Evolutionary conservation across 768 basidiomycete species (phyloP).

Genomic region (Tephrocybe sp.): DNA sequence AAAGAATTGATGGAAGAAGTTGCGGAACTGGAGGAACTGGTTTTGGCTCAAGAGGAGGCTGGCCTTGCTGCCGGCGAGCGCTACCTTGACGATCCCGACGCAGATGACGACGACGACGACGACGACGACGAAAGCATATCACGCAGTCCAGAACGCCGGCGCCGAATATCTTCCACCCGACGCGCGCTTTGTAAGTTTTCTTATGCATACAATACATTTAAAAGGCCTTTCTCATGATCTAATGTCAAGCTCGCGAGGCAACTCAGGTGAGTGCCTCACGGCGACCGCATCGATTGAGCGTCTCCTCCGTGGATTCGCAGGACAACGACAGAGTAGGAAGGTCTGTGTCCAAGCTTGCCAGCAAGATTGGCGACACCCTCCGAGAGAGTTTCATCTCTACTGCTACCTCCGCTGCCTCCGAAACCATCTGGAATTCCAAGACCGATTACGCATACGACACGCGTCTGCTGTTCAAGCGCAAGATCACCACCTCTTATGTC

Average conservation of each 20-base stretch:
- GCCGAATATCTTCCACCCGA: constrained; percentile 31
- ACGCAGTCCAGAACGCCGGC: constrained; percentile 37
- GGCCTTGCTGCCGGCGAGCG: constrained; percentile 50
- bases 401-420: constrained; percentile 25
- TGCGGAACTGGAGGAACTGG: constrained; percentile 53
- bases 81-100: constrained; percentile 61
- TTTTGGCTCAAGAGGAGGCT: constrained; percentile 58
- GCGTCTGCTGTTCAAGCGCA: constrained; percentile 84
- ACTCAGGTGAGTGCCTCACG: constrained; percentile 4
- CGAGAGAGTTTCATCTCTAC: constrained; percentile 51
- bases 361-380: constrained; percentile 45
- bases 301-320: constrained; percentile 48
- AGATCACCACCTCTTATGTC: constrained; percentile 82
- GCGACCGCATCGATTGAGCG: constrained; percentile 36
- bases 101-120: constrained; percentile 60
- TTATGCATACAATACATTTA: neutral
- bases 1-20: constrained; percentile 67
- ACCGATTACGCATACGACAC: constrained; percentile 84
- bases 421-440: constrained; percentile 76
- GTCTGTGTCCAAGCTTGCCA: constrained; percentile 40
- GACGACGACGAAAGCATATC: constrained; percentile 45
- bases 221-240: neutral
- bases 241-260: neutral
- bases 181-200: constrained; percentile 7
- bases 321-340: constrained; percentile 10